Conservation (phyloP, 2,329 filamentous ascomycete species). For the Fusarium pilosicola region DNA sequence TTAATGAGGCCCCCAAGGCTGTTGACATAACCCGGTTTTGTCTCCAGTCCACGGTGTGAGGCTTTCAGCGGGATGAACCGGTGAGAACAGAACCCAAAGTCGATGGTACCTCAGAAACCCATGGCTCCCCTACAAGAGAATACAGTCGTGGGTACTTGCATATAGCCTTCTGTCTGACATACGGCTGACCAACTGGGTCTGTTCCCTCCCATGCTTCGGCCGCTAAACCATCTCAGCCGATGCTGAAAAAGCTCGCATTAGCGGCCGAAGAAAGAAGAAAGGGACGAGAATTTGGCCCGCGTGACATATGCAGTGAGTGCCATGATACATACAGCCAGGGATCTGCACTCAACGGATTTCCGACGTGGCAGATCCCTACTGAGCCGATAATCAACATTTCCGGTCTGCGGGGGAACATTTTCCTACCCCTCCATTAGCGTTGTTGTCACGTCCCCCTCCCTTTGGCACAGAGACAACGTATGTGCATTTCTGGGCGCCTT, state of each 20-base stretch:
- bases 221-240: not conserved
- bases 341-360: not conserved
- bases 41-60: not conserved
- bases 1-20: not conserved
- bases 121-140: not conserved
- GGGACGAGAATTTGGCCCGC: not conserved
- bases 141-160: not conserved
- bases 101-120: not conserved
- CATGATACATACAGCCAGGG: not conserved
- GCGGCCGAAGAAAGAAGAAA: not conserved
- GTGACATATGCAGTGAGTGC: not conserved
- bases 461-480: not conserved
- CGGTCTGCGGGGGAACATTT: not conserved
- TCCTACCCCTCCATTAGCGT: not conserved
- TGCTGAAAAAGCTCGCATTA: not conserved
- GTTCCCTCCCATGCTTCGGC: not conserved
- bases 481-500: not conserved
- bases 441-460: not conserved
- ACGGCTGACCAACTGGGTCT: not conserved
- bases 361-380: slow-evolving; percentile 1
- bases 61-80: not conserved
- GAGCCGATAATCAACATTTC: not conserved
- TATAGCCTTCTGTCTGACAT: not conserved
- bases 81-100: not conserved
- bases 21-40: not conserved